Conservation (phyloP, 805 yeast species). For the Spathaspora hagerdaliae region DNA sequence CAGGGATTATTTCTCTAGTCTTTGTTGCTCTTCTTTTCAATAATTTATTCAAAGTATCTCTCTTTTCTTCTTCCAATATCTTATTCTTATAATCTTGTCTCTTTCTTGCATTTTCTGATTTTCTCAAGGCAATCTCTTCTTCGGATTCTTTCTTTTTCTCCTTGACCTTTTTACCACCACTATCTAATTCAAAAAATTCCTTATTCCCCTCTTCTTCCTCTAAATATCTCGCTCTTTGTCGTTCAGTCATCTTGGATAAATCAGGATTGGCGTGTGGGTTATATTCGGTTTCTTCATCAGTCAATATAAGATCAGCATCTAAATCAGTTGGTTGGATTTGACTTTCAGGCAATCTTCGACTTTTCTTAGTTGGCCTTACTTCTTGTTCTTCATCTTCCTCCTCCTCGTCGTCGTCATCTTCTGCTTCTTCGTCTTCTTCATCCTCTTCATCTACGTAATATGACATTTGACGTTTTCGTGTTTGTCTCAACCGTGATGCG, state of each 20-base stretch:
- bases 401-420: constrained; percentile 9
- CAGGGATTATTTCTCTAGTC: constrained; percentile 39
- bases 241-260: constrained; percentile 48
- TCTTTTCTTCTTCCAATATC: constrained; percentile 86
- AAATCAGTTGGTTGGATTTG: constrained; percentile 25
- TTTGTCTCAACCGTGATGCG: constrained; percentile 16
- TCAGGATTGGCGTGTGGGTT: constrained; percentile 40
- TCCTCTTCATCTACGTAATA: constrained; percentile 33
- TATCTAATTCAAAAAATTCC: constrained; percentile 26
- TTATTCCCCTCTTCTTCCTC: constrained; percentile 15
- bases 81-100: constrained; percentile 80
- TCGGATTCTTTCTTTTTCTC: constrained; percentile 63
- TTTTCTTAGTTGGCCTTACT: constrained; percentile 1
- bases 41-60: constrained; percentile 83
- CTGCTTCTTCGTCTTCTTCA: constrained; percentile 22
- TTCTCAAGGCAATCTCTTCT: constrained; percentile 75
- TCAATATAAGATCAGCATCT: constrained; percentile 31
- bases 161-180: constrained; percentile 26
- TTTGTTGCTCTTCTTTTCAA: constrained; percentile 80
- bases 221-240: constrained; percentile 46
- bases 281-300: constrained; percentile 43
- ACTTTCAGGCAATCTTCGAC: constrained; percentile 9
- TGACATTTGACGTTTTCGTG: constrained; percentile 33
- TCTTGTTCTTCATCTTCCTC: constrained; percentile 5
- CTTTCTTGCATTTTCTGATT: constrained; percentile 85